Evolutionary conservation across 257 asterid genomes (phyloP), one percentile per base, ranked within the genome.

Genomic region (Lithospermum erythrorhizon): DNA sequence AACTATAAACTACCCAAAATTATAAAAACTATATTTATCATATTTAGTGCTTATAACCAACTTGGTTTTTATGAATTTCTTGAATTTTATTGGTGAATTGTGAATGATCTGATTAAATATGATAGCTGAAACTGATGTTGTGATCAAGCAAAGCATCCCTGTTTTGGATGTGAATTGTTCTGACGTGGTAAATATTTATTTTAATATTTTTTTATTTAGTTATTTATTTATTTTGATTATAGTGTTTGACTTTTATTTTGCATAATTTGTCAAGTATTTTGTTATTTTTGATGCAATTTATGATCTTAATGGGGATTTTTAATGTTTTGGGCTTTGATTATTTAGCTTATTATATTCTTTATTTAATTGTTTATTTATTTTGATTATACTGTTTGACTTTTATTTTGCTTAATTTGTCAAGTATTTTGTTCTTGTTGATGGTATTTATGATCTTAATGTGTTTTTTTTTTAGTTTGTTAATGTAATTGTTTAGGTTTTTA

Each of bases 91-190:
- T 41, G 16, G 49, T 41, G 17, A 71, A 60, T 56, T 19, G 57
- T 57, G 69, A 64, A 62, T 61, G 72, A 61, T 68, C 45, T 61
- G 37, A 41, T 15, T 55, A 29, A 62, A 41, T 62, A 83, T 82
- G 90, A 86, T 82, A 80, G 95, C 86, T 52, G 94, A 82, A 68
- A 73, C 83, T 47, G 83, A 79, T 77, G 78, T 87, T 25, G 75
- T 76, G 53, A 74, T 82, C 61, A 81, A 70, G 61, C 68, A 71
- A 45, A 79, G 56, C 74, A 69, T 84, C 69, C 80, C 84, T 51
- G 69, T 76, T 4, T 60, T 83, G 90, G 90, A 83, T 81, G 75
- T 77, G 18, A 81, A 87, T 15, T 65, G 77, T 73, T 65, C 94
- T 61, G 67, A 73, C 68, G 47, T 71, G 73, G 91, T 83, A 62